Percentiles rank a stretch among this genome's conserved stretches.
Conservation (phyloP, 495 filamentous ascomycete genomes). For the Talaromyces liani region DNA sequence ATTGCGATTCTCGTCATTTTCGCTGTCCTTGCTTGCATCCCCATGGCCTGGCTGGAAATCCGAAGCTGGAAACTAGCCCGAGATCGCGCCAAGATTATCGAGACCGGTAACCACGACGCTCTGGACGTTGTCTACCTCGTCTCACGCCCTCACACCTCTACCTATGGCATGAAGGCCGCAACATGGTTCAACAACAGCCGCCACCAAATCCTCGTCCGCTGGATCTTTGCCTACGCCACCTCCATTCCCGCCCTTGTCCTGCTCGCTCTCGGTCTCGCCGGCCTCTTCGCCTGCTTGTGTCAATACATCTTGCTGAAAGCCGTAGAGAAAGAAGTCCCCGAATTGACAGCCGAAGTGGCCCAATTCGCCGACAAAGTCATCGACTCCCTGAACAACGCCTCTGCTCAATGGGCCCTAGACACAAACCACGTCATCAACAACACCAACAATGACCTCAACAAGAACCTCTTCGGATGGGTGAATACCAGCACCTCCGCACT, state of each 20-base stretch:
- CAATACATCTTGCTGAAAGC: conserved; percentile 71
- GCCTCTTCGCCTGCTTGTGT: conserved; percentile 75
- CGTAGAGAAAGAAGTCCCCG: conserved; percentile 70
- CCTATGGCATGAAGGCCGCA: conserved; percentile 65
- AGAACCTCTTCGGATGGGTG: conserved; percentile 83
- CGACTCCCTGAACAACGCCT: conserved; percentile 59
- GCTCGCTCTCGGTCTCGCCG: conserved; percentile 76
- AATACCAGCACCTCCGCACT: conserved; percentile 68
- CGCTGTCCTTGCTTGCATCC: conserved; percentile 64
- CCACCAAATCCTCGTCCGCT: conserved; percentile 65
- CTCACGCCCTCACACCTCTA: conserved; percentile 67
- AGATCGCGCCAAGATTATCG: conserved; percentile 58
- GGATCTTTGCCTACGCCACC: conserved; percentile 82
- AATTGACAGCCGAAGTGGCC: conserved; percentile 66
- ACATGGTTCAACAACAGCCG: conserved; percentile 58
- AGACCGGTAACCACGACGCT: conserved; percentile 59
- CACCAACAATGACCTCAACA: conserved; percentile 68
- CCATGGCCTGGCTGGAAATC: conserved; percentile 74
- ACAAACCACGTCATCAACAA: conserved; percentile 66
- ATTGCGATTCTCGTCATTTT: conserved; percentile 61
- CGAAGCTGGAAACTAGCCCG: conserved; percentile 68
- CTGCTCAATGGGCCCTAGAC: conserved; percentile 64
- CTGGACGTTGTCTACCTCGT: conserved; percentile 87
- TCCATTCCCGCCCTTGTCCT: conserved; percentile 80
- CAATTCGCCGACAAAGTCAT: conserved; percentile 80